Percentiles rank a stretch among this genome's conserved stretches.
phyloP scores from a whole-genome alignment of 2,329 filamentous ascomycete genomes.

The Xylaria digitata region DNA sequence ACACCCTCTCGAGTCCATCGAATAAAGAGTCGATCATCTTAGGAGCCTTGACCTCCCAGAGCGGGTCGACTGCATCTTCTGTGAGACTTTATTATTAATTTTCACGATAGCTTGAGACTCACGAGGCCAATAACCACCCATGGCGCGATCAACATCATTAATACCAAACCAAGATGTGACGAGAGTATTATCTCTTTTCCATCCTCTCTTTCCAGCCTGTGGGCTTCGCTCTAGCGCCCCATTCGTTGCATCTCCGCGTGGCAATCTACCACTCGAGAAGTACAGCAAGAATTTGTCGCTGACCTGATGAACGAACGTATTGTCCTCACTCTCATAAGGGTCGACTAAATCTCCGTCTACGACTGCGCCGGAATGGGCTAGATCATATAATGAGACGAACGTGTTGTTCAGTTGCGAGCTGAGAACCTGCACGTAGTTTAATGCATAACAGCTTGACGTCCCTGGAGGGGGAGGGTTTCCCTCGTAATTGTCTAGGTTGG shows the following conservation, averaged over 20 bases:
- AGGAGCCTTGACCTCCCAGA: slow-evolving; percentile 30
- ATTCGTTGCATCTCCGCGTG: slow-evolving; percentile 10
- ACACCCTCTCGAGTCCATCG: slow-evolving; percentile 23
- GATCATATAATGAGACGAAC: slow-evolving; percentile 28
- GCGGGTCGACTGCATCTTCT: slow-evolving; percentile 22
- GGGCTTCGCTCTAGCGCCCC: neutral
- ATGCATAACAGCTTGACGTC: slow-evolving; percentile 31
- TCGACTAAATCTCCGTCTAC: slow-evolving; percentile 32
- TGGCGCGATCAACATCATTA: slow-evolving; percentile 35
- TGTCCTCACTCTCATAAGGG: slow-evolving; percentile 32
- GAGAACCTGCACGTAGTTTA: slow-evolving; percentile 31
- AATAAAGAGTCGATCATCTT: slow-evolving; percentile 30
- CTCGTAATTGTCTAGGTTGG: slow-evolving; percentile 27
- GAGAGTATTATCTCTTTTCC: slow-evolving; percentile 29
- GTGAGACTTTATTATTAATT: neutral
- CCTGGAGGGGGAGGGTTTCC: slow-evolving; percentile 32
- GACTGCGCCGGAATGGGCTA: slow-evolving; percentile 34
- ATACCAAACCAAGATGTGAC: slow-evolving; percentile 33
- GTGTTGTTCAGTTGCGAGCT: slow-evolving; percentile 31
- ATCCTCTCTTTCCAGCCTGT: neutral
- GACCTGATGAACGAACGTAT: slow-evolving; percentile 35
- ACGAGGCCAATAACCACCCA: slow-evolving; percentile 36
- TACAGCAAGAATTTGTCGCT: slow-evolving; percentile 36
- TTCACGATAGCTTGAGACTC: slow-evolving; percentile 1
- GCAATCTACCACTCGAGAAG: slow-evolving; percentile 24